These are phyloP conservation scores for Fusarium virguliforme DNA, from an alignment of 2,329 filamentous ascomycete species.

Conservation along the genomic window DNA sequence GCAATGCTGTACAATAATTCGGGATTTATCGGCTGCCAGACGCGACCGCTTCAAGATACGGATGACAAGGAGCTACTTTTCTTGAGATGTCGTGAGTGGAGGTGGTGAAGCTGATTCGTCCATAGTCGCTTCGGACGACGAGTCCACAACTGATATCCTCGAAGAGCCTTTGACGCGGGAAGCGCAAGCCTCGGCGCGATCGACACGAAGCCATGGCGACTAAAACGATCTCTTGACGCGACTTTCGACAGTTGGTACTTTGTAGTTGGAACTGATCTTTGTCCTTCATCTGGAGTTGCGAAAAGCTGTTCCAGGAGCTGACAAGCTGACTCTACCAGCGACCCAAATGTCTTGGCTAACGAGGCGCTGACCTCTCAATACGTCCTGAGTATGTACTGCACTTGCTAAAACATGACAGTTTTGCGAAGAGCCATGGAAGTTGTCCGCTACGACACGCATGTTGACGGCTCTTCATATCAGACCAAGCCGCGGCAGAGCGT, in stretches of 20 bases:
- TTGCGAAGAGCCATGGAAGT: too few species aligned
- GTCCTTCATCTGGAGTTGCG: background rate
- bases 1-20: conserved; percentile 20
- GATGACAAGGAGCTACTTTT: background rate
- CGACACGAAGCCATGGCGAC: background rate
- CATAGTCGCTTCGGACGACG: background rate
- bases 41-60: background rate
- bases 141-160: background rate
- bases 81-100: background rate
- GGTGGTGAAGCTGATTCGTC: background rate
- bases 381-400: background rate
- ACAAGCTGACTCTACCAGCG: background rate
- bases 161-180: background rate
- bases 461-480: too few species aligned
- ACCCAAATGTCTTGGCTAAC: background rate
- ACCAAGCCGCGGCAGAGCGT: background rate
- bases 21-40: conserved; percentile 9
- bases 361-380: background rate
- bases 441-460: background rate
- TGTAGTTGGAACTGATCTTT: background rate
- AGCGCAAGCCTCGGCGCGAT: background rate
- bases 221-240: background rate
- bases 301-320: background rate
- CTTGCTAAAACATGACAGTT: background rate
- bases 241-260: background rate